Conservation (phyloP, 1,139 yeast genomes). For the Scheffersomyces illinoinensis region DNA sequence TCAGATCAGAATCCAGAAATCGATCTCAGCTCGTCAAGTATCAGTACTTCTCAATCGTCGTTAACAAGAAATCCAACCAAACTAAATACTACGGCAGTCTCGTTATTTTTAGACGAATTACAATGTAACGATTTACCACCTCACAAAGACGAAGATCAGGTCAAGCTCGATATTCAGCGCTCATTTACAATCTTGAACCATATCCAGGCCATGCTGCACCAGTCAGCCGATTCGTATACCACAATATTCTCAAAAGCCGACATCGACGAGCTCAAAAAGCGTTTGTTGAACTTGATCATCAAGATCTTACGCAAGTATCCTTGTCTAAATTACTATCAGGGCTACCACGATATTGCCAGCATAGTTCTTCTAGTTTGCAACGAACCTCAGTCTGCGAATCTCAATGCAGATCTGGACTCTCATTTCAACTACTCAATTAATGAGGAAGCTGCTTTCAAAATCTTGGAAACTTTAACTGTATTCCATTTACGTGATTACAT, state of each 20-base stretch:
- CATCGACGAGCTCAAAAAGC: slow-evolving; percentile 33
- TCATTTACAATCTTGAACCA: slow-evolving; percentile 54
- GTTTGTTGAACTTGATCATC: slow-evolving; percentile 51
- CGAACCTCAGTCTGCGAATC: slow-evolving; percentile 11
- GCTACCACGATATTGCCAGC: slow-evolving; percentile 85
- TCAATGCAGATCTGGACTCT: not conserved
- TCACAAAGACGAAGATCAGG: slow-evolving; percentile 79
- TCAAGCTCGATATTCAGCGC: slow-evolving; percentile 71
- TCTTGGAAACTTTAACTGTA: slow-evolving; percentile 61
- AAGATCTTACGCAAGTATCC: slow-evolving; percentile 64
- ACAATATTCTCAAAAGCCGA: slow-evolving; percentile 37
- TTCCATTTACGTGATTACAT: slow-evolving; percentile 79
- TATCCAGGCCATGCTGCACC: slow-evolving; percentile 22
- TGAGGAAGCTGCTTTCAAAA: slow-evolving; percentile 42
- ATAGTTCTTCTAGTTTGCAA: slow-evolving; percentile 59
- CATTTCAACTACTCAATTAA: slow-evolving; percentile 16
- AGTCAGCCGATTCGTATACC: slow-evolving; percentile 30
- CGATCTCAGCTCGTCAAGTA: not conserved
- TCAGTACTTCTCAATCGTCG: not conserved
- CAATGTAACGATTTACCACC: slow-evolving; percentile 33
- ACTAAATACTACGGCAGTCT: slow-evolving; percentile 4
- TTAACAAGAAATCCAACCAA: slow-evolving; percentile 2
- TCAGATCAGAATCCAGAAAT: not conserved
- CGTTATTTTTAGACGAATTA: slow-evolving; percentile 21
- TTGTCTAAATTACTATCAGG: slow-evolving; percentile 77